phyloP scores from a whole-genome alignment of 1,139 yeast species.

The Saccharomyces hybrid region DNA sequence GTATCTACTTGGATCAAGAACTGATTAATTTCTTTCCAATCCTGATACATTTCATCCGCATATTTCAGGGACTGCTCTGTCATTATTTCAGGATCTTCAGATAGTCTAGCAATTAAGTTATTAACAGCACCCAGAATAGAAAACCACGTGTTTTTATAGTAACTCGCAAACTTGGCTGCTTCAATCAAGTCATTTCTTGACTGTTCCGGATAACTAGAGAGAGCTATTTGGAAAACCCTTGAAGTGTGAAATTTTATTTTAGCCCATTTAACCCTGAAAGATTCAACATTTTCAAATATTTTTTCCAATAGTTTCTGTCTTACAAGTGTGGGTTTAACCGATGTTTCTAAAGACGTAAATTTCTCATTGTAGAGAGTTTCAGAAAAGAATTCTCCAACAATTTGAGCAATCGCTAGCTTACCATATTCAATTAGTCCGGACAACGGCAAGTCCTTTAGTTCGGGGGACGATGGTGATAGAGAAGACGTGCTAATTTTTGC shows the following conservation, averaged over 20 bases:
- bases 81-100: slow-evolving; percentile 8
- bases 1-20: not conserved
- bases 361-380: slow-evolving; percentile 23
- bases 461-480: slow-evolving; percentile 2
- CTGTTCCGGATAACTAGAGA: not conserved
- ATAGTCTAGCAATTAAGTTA: slow-evolving; percentile 21
- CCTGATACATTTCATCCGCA: slow-evolving; percentile 14
- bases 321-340: slow-evolving; percentile 19
- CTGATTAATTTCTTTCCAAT: not conserved
- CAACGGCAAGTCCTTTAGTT: slow-evolving; percentile 12
- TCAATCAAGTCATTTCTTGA: not conserved
- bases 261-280: not conserved
- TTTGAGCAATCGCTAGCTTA: slow-evolving; percentile 14
- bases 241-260: not conserved
- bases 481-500: slow-evolving; percentile 8
- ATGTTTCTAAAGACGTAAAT: slow-evolving; percentile 24
- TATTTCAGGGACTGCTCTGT: slow-evolving; percentile 11
- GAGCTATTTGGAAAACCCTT: not conserved
- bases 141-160: not conserved
- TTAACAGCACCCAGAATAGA: slow-evolving; percentile 5
- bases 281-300: slow-evolving; percentile 9
- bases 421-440: slow-evolving; percentile 17
- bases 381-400: slow-evolving; percentile 17
- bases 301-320: slow-evolving; percentile 14
- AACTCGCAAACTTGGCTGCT: not conserved